phyloP scores from a whole-genome alignment of 2,329 filamentous ascomycete species.

The Cladosporium austrohemisphaericum region DNA sequence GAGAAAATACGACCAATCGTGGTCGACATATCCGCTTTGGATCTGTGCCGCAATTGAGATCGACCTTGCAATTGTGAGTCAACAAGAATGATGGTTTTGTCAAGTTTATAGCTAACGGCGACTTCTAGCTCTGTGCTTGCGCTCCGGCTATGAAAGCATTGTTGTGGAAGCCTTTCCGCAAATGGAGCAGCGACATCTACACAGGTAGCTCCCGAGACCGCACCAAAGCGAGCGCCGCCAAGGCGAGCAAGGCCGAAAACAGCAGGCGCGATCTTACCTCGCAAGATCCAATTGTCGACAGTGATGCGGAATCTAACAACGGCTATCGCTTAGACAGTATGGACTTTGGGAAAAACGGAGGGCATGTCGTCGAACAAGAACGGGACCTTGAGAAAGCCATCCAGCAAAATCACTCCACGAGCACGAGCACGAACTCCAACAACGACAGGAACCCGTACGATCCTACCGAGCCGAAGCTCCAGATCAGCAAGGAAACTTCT shows the following conservation, averaged over 20 bases:
- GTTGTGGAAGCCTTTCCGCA: slow-evolving; percentile 6
- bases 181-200: background rate
- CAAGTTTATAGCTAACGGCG: background rate
- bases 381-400: background rate
- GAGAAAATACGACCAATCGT: slow-evolving; percentile 36
- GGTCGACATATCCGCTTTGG: slow-evolving; percentile 39
- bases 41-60: slow-evolving; percentile 39
- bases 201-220: background rate
- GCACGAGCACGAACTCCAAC: background rate
- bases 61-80: slow-evolving; percentile 37
- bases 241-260: background rate
- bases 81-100: background rate
- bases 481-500: background rate
- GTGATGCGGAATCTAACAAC: background rate
- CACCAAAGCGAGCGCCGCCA: background rate
- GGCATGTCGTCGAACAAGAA: background rate
- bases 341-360: background rate
- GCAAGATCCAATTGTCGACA: background rate
- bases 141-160: slow-evolving; percentile 26
- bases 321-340: background rate
- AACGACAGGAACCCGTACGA: background rate
- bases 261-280: background rate
- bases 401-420: background rate
- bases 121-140: slow-evolving; percentile 23
- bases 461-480: background rate